Percentiles rank a stretch among this genome's conserved stretches.
Evolutionary conservation across 108 stramenopile species (phyloP).

Genomic region (Stephanodiscus triporus): DNA sequence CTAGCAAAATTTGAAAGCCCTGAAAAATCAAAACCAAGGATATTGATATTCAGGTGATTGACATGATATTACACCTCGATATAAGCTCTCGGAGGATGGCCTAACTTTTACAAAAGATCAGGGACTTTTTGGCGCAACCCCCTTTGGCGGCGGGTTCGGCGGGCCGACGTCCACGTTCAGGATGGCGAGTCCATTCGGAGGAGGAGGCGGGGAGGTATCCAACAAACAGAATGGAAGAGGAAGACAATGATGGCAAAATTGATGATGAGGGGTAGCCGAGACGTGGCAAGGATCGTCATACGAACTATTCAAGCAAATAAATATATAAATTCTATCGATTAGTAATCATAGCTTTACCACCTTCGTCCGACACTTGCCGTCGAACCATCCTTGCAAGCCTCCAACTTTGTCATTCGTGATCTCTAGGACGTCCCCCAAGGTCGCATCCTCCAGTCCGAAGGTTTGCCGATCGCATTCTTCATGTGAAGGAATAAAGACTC

Average conservation of each 20-base stretch:
- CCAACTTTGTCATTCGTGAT: constrained; percentile 59
- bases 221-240: constrained; percentile 6
- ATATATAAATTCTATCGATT: too few relatives aligned
- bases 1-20: too few relatives aligned
- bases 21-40: too few relatives aligned
- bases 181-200: constrained; percentile 43
- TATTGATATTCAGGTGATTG: too few relatives aligned
- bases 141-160: background rate
- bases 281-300: too few relatives aligned
- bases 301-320: too few relatives aligned
- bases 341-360: constrained; percentile 42
- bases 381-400: constrained; percentile 65
- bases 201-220: constrained; percentile 1
- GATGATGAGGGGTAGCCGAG: constrained; percentile 2
- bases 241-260: constrained; percentile 5
- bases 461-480: constrained; percentile 25
- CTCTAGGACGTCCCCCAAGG: constrained; percentile 7
- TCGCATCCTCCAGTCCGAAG: constrained; percentile 46
- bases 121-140: constrained; percentile 14
- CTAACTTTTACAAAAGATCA: too few relatives aligned
- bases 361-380: constrained; percentile 65
- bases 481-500: constrained; percentile 52
- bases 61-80: too few relatives aligned
- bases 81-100: too few relatives aligned
- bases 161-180: constrained; percentile 15